Conservation (phyloP, 2,329 filamentous ascomycete genomes). For the Exophiala sp. region DNA sequence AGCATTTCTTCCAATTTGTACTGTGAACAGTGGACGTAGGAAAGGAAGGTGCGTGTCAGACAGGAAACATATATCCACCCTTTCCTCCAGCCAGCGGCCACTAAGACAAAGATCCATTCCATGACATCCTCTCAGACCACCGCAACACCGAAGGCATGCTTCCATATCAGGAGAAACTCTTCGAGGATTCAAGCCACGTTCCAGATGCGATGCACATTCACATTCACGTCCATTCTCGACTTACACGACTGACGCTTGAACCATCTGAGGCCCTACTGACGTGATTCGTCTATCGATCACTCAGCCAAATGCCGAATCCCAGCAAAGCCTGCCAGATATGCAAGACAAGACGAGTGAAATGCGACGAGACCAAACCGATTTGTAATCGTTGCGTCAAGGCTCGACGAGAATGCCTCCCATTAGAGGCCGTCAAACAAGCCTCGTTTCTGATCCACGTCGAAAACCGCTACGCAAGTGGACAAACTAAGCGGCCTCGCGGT, state of each 20-base stretch:
- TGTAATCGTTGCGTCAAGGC: conserved; percentile 28
- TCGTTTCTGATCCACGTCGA: conserved; percentile 27
- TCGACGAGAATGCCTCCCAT: conserved; percentile 23
- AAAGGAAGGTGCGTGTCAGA: too few species aligned
- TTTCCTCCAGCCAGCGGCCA: too few species aligned
- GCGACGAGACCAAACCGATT: conserved; percentile 26
- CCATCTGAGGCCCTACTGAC: too few species aligned
- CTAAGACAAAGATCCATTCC: too few species aligned
- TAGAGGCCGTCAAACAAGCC: conserved; percentile 10
- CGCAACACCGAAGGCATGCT: too few species aligned
- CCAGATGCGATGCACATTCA: background rate
- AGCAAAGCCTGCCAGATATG: conserved; percentile 30
- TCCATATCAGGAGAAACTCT: background rate
- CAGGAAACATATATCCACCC: too few species aligned
- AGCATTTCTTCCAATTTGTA: too few species aligned
- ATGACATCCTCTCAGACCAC: too few species aligned
- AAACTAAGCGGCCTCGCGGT: conserved; percentile 32
- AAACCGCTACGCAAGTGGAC: conserved; percentile 31
- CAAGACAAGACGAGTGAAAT: conserved; percentile 30
- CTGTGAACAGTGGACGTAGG: too few species aligned
- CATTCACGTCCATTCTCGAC: background rate
- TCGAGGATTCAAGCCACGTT: background rate
- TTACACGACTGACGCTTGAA: background rate
- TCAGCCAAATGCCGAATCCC: conserved; percentile 10
- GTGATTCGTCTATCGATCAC: background rate